Evolutionary conservation across 345 rosid species (phyloP).

Genomic region (sweet orange (Citrus sinensis)): DVS_A1.0 CM039167.1:2891001-2891500

Average conservation of each 20-base stretch:
- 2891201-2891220: conserved; percentile 74
- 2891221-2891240: conserved; percentile 52
- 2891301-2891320: conserved; percentile 48
- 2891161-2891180: conserved; percentile 65
- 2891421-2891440: conserved; percentile 13
- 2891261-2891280: conserved; percentile 81
- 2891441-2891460: conserved; percentile 81
- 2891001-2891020: not conserved
- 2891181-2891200: conserved; percentile 39
- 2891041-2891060: not conserved
- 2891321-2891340: conserved; percentile 51
- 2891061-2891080: conserved; percentile 8
- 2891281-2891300: conserved; percentile 82
- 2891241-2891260: conserved; percentile 52
- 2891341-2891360: conserved; percentile 63
- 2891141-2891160: conserved; percentile 76
- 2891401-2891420: conserved; percentile 2
- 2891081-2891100: conserved; percentile 61
- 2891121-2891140: conserved; percentile 65
- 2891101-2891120: conserved; percentile 66
- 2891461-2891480: conserved; percentile 61
- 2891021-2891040: conserved; percentile 10
- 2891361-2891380: not conserved
- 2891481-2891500: conserved; percentile 65
- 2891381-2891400: not conserved